phyloP scores from a whole-genome alignment of 2,329 filamentous ascomycete species.

The Mycosphaerelloides madeirae region DNA sequence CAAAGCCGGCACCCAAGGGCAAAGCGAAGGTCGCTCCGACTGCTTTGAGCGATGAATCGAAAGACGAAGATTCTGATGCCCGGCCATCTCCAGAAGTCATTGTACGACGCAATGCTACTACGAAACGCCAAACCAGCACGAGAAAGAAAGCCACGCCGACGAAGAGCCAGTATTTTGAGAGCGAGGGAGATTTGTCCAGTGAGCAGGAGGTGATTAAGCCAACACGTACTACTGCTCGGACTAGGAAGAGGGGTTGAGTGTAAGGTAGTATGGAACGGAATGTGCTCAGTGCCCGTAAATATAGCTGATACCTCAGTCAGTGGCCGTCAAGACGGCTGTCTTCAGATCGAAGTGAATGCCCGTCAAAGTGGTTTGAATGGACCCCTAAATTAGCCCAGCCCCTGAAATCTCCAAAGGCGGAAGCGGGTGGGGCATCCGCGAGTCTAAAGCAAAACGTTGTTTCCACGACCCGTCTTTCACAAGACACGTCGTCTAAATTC shows the following conservation, averaged over 20 bases:
- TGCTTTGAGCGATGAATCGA: slow-evolving; percentile 3
- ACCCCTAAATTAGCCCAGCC: too few species aligned
- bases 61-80: slow-evolving; percentile 2
- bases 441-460: too few species aligned
- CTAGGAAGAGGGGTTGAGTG: slow-evolving; percentile 16
- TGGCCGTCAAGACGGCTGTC: too few species aligned
- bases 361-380: too few species aligned
- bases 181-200: slow-evolving; percentile 17
- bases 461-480: too few species aligned
- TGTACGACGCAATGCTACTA: slow-evolving; percentile 12
- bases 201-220: slow-evolving; percentile 29
- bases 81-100: slow-evolving; percentile 24
- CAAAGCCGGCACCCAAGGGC: slow-evolving; percentile 4
- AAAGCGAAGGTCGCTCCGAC: slow-evolving; percentile 3
- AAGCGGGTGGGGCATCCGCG: too few species aligned
- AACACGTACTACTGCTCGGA: slow-evolving; percentile 29
- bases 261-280: neutral
- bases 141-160: slow-evolving; percentile 24
- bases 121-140: neutral
- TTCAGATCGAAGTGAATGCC: too few species aligned
- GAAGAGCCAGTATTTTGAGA: slow-evolving; percentile 29
- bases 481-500: too few species aligned
- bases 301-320: too few species aligned
- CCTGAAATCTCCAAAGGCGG: too few species aligned
- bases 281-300: too few species aligned